Percentiles rank a stretch among this genome's conserved stretches.
phyloP scores from a whole-genome alignment of 805 yeast species.

The Saturnispora halmiae region DNA sequence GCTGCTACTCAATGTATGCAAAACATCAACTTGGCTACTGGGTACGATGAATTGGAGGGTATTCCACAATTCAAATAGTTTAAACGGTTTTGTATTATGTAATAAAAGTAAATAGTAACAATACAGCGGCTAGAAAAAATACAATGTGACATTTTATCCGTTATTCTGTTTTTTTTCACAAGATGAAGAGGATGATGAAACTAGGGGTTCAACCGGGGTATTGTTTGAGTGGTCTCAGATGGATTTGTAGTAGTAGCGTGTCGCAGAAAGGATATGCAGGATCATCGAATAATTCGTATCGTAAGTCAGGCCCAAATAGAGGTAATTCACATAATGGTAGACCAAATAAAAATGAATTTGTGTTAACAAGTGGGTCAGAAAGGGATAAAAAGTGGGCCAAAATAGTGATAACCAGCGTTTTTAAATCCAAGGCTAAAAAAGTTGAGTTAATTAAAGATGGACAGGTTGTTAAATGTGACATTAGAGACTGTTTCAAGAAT shows the following conservation, averaged over 20 bases:
- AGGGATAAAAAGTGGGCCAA: slow-evolving; percentile 24
- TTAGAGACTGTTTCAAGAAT: slow-evolving; percentile 12
- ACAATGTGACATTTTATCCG: background rate
- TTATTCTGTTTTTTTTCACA: no score
- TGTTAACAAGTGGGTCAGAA: slow-evolving; percentile 20
- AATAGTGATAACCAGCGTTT: slow-evolving; percentile 15
- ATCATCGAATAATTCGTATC: background rate
- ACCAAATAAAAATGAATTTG: slow-evolving; percentile 1
- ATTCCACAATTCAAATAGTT: slow-evolving; percentile 45
- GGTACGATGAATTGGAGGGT: slow-evolving; percentile 91
- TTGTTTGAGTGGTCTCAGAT: background rate
- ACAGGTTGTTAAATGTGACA: slow-evolving; percentile 12
- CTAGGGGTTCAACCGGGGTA: background rate
- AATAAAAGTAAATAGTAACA: background rate
- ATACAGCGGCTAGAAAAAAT: background rate
- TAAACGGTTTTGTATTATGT: background rate
- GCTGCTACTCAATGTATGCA: slow-evolving; percentile 98
- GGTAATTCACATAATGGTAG: background rate
- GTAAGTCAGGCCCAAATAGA: background rate
- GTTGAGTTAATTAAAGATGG: slow-evolving; percentile 18
- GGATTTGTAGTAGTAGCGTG: background rate
- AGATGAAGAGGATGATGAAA: slow-evolving; percentile 33
- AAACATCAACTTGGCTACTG: slow-evolving; percentile 83
- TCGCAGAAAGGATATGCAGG: background rate
- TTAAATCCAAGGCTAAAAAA: slow-evolving; percentile 15